Evolutionary conservation across 2,329 filamentous ascomycete species (phyloP).

Genomic region (Alternaria hordeiaustralica): DNA sequence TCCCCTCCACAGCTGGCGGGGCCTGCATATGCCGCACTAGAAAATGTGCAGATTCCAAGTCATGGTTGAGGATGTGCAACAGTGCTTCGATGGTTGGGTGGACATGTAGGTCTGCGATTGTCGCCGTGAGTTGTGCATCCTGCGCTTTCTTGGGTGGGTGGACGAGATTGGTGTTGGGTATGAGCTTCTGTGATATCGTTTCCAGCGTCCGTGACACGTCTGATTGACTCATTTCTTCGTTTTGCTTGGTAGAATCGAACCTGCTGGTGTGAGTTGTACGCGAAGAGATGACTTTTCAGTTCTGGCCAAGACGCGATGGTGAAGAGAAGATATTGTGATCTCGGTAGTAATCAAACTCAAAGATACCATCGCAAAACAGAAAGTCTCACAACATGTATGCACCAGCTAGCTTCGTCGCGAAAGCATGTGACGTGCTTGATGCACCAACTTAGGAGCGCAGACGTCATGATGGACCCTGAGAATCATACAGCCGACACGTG

Average conservation of each 20-base stretch:
- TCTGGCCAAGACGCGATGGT: background rate
- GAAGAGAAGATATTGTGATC: background rate
- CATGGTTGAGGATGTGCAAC: constrained; percentile 60
- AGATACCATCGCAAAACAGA: background rate
- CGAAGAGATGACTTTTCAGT: background rate
- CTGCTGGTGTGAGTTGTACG: background rate
- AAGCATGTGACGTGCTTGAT: constrained; percentile 12
- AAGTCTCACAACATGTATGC: background rate
- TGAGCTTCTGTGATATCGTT: constrained; percentile 15
- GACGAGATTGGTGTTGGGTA: constrained; percentile 17
- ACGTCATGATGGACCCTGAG: constrained; percentile 34
- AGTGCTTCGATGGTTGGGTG: constrained; percentile 59
- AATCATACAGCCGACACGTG: background rate
- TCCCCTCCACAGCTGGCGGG: constrained; percentile 56
- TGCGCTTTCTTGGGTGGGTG: constrained; percentile 20
- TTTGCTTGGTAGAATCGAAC: background rate
- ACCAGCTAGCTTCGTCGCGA: background rate
- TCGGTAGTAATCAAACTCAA: background rate
- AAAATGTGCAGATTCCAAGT: constrained; percentile 60
- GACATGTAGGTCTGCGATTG: constrained; percentile 41
- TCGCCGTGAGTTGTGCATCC: constrained; percentile 18
- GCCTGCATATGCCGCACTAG: constrained; percentile 60
- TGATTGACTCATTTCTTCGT: background rate
- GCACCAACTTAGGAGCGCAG: constrained; percentile 4
- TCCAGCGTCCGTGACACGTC: constrained; percentile 10